Conservation (phyloP, 2,329 filamentous ascomycete species). For the Fusarium avenaceum region DNA sequence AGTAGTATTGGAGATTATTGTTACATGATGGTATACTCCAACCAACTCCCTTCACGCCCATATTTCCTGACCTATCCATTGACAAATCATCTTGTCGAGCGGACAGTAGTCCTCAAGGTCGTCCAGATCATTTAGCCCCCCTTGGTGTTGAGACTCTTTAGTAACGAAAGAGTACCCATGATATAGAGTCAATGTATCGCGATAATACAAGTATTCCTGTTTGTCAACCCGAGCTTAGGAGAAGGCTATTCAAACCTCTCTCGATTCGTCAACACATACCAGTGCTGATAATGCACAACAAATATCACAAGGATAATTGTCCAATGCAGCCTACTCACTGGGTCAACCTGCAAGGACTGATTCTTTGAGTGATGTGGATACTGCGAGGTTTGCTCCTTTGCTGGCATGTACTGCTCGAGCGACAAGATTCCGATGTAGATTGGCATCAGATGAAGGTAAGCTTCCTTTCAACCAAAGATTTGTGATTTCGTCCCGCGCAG, state of each 20-base stretch:
- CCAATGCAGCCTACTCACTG: not conserved
- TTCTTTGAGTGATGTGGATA: slow-evolving; percentile 55
- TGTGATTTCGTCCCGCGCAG: slow-evolving; percentile 88
- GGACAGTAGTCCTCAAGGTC: not conserved
- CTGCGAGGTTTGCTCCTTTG: slow-evolving; percentile 53
- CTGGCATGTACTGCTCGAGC: slow-evolving; percentile 59
- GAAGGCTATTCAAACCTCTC: not conserved
- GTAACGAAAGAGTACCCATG: not conserved
- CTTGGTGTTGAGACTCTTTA: not conserved
- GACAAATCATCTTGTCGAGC: not conserved
- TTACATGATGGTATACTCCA: not conserved
- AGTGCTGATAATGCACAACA: not conserved
- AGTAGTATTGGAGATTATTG: not conserved
- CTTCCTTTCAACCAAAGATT: slow-evolving; percentile 93
- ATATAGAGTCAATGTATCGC: not conserved
- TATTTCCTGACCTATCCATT: not conserved
- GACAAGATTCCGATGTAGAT: slow-evolving; percentile 54
- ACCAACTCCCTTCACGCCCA: not conserved
- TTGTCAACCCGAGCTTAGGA: not conserved
- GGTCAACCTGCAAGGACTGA: slow-evolving; percentile 47
- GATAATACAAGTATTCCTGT: not conserved
- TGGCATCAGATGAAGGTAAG: slow-evolving; percentile 58
- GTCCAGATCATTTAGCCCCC: not conserved
- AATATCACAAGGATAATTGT: not conserved
- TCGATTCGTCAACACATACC: not conserved